Evolutionary conservation across 225 moss, liverwort and hornwort species (phyloP), one percentile per base, ranked within the genome.

Genomic region (Pseudoscleropodium purum): DNA sequence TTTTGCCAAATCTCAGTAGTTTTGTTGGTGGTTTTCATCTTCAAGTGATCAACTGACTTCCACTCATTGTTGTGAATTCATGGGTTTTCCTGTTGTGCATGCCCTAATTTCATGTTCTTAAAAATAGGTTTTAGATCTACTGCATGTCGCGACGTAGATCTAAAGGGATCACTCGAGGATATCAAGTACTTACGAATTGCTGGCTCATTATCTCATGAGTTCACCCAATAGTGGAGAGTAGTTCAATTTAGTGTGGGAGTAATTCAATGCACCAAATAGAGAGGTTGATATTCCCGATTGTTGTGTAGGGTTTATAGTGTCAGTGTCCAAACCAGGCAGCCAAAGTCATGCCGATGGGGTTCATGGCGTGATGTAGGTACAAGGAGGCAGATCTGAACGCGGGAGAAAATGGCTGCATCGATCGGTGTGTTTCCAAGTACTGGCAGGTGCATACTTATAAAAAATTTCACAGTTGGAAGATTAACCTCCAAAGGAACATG

Each of bases 381-480:
- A 97, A 97, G 87, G 97, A 98, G 62, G 95, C 95, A 51, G 96
- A 95, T 78, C 88, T 97, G 78, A 96, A 97, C 51, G 94, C 95
- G 30, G 98, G 95, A 85, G 97, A 97, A 86, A 98, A 98, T 85
- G 95, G 96, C 90, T 97, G 97, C 91, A 97, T 95, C 21, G 97
- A 98, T 91, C 95, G 97, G 41, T 98, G 98, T 84, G 97, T 98
- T 64, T 93, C 96, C 15, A 97, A 98, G 88, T 97, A 98, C 89
- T 98, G 97, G 98, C 97, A 98, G 97, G 97, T 98, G 59, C 25
- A 67, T 61, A 49, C 72, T 81, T 37, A 14, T 11, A 5, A 14
- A 60, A 60, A 37, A 4, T 3, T 64, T 85, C 36, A 59, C 15
- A 45, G 34, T 26, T 59, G 13, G 26, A 15, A 15, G n/a, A 19